Evolutionary conservation across 805 yeast genomes (phyloP).

Genomic region (Tetrapisispora arboricola): DNA sequence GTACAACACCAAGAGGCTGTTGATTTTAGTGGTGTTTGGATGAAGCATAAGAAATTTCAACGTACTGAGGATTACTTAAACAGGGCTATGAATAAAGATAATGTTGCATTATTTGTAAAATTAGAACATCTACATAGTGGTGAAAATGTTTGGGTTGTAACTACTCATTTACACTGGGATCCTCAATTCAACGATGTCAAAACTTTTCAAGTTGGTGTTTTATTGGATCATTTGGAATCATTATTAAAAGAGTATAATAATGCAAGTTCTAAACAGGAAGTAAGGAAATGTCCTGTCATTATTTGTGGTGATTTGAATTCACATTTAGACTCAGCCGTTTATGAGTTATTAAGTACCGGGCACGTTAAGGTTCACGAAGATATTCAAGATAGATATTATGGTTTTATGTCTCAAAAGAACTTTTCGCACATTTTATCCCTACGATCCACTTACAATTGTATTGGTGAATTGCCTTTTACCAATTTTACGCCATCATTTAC

Average conservation of each 20-base stretch:
- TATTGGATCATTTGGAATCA: conserved; percentile 76
- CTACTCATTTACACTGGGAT: conserved; percentile 98
- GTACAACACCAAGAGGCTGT: conserved; percentile 60
- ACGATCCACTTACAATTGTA: conserved; percentile 72
- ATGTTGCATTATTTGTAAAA: conserved; percentile 69
- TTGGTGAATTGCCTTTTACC: conserved; percentile 90
- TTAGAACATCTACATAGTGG: conserved; percentile 68
- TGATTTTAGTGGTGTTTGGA: conserved; percentile 75
- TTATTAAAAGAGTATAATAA: conserved; percentile 41
- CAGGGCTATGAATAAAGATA: conserved; percentile 92
- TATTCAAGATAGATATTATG: conserved; percentile 79
- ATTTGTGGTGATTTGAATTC: conserved; percentile 97
- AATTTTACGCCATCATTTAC: conserved; percentile 91
- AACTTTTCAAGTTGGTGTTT: conserved; percentile 86
- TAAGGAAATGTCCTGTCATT: conserved; percentile 60
- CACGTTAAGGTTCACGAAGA: conserved; percentile 70
- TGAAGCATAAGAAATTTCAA: conserved; percentile 76
- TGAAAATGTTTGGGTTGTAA: conserved; percentile 62
- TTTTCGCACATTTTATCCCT: conserved; percentile 71
- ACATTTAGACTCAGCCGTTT: conserved; percentile 77
- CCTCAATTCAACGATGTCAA: conserved; percentile 94
- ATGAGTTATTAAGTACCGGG: conserved; percentile 78
- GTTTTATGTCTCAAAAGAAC: conserved; percentile 82
- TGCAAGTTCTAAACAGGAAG: conserved; percentile 37
- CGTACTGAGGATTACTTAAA: conserved; percentile 91